These are phyloP conservation scores for Zizania latifolia DNA, from an alignment of 176 grass and related monocot genomes.

Conservation along the genomic window DNA sequence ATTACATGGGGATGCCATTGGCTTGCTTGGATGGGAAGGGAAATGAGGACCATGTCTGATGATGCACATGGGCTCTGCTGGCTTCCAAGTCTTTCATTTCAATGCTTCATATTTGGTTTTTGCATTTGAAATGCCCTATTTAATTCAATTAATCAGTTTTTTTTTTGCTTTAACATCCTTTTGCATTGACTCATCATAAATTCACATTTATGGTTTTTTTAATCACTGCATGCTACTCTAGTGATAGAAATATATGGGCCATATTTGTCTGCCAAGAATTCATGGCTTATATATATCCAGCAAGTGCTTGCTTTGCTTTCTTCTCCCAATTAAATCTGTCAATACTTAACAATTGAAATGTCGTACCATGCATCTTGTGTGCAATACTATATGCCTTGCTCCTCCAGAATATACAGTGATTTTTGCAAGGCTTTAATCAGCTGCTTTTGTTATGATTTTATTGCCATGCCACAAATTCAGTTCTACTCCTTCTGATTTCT, in stretches of 20 bases:
- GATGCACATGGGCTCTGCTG: slow-evolving; percentile 12
- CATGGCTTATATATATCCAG: background rate
- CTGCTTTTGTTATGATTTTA: too few species aligned
- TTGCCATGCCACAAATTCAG: too few species aligned
- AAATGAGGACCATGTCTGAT: too few species aligned
- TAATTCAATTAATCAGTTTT: background rate
- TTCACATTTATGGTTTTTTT: background rate
- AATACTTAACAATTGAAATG: too few species aligned
- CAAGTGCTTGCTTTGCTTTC: background rate
- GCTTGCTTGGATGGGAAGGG: too few species aligned
- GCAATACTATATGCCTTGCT: too few species aligned
- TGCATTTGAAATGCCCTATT: background rate
- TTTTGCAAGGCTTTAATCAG: too few species aligned
- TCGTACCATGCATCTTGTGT: too few species aligned
- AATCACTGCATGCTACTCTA: too few species aligned
- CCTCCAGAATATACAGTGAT: too few species aligned
- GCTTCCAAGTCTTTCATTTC: background rate
- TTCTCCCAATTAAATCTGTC: background rate
- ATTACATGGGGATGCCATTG: background rate
- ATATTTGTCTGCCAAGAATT: background rate
- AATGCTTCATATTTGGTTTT: background rate
- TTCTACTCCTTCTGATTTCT: too few species aligned
- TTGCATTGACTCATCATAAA: background rate
- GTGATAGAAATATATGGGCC: background rate
- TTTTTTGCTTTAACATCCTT: slow-evolving; percentile 11